Base-by-base conservation (phyloP, 345 rosid species). In the Diplotaxis tenuifolia region DNA sequence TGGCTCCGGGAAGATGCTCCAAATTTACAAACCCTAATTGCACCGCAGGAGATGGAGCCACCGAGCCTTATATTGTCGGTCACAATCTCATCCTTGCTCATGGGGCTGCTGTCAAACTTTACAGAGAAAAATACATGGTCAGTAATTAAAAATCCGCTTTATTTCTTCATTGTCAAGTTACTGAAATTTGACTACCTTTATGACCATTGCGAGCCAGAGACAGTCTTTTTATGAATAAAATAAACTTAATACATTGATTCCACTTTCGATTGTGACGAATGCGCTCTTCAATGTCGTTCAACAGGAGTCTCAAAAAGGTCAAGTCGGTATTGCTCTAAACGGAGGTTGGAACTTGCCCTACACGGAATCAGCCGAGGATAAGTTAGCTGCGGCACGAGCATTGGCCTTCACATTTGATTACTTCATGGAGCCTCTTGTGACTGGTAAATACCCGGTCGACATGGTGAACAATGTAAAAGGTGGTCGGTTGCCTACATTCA, bases 41-140 rank as follows among this genome's bases (percentile, higher is more conserved):
- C 74, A 69, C 78, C 0, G 82, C 72, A 0, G 91, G 91, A 1
- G 78, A 87, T 68, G 84, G 88, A 0, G 73, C 68, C 6, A 75
- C 73, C 0, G 91, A 87, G 67, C 91, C 91, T 0, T 87, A 83
- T 18, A n/a, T 83, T 53, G 86, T 82, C 8, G 50, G 79, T 0
- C 88, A 84, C 58, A 22, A 87, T 53, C 71, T 42, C 45, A 71
- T 87, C 55, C 88, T 87, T 65, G 88, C 91, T 50, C 89, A 85
- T 67, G 87, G 82, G 3, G 64, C 76, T 0, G 86, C 79, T 0
- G 86, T 75, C 0, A 19, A 68, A 14, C 7, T 83, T n/a, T 87
- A 87, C 22, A 76, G 56, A 28, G 29, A 58, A 2, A 82, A 75
- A 38, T 83, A 81, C 15, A 78, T 84, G 79, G 88, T 84, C 20